Evolutionary conservation across 2,329 filamentous ascomycete genomes (phyloP), one percentile per base, ranked within the genome.

Genomic region (Fusarium clavum): DNA sequence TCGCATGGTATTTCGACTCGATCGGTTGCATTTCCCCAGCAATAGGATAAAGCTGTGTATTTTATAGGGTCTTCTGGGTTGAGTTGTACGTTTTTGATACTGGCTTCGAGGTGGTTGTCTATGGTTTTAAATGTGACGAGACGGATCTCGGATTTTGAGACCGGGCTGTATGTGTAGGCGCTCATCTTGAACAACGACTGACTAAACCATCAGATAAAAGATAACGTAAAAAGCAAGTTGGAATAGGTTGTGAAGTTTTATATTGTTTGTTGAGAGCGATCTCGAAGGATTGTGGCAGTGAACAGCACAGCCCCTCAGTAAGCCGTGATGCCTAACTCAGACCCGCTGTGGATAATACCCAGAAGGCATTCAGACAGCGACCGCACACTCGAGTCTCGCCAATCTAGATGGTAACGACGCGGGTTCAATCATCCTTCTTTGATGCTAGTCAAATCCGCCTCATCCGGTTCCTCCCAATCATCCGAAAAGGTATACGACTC

Each of bases 21-120:
- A 16, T 25, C 18, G 1, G 16, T 34, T 1, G 69, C 13, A 22
- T 48, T 49, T 20, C 70, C 67, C 69, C 69, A 73, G 10, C 61
- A 57, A 7, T 73, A 73, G 0, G 70, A 73, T 4, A 72, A 34
- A 1, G 69, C 70, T 6, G 69, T 67, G 22, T 72, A 73, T 2
- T 25, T 44, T n/a, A 55, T 29, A 1, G 69, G 70, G 2, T 72
- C 45, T 1, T 68, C 60, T 2, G 53, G 58, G 10, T 72, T 34
- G 6, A 73, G 56, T 8, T 61, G 27, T 14, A 61, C 55, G 22
- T 72, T 70, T 13, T 59, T 34, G 12, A 72, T 61, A 8, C 20
- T 68, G 3, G 55, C 57, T 34, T 61, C 16, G 2, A 72, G 69
- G 5, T 55, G 18, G 5, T n/a, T n/a, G n/a, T 56, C 25, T 12